Conservation (phyloP, 306 rosid genomes). For the Datisca glomerata region DNA sequence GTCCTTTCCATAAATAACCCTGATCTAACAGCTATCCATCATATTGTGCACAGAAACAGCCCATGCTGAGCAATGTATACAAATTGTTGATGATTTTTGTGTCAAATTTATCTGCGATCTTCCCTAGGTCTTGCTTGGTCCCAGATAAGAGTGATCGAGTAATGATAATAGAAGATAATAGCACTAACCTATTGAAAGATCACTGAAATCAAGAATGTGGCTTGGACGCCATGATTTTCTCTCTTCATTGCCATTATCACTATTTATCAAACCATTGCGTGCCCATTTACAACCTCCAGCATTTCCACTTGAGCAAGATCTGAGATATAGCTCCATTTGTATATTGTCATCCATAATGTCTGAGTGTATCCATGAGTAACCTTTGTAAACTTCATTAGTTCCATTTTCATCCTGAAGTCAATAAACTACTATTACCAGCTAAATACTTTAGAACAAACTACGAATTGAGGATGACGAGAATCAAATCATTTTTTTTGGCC, state of each 20-base stretch:
- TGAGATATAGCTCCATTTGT: constrained; percentile 52
- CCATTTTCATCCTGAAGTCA: constrained; percentile 48
- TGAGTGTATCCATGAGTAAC: constrained; percentile 76
- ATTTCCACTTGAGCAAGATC: constrained; percentile 24
- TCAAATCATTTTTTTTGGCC: no score
- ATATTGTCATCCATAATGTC: constrained; percentile 95
- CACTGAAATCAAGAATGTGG: constrained; percentile 86
- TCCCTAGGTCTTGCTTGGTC: no score
- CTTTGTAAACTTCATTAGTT: constrained; percentile 28
- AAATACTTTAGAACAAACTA: constrained; percentile 4
- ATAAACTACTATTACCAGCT: constrained; percentile 8
- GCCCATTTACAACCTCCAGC: constrained; percentile 17
- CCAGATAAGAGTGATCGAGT: constrained; percentile 1
- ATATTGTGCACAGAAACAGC: no score
- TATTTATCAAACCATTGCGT: constrained; percentile 24
- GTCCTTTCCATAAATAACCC: no score
- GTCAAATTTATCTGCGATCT: no score
- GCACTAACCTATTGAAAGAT: constrained; percentile 70
- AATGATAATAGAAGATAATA: constrained; percentile 11
- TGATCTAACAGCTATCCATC: no score
- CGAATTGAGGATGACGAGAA: not conserved
- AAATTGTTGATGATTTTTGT: no score
- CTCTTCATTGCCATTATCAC: constrained; percentile 17
- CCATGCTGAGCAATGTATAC: no score
- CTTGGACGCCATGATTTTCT: constrained; percentile 68